Evolutionary conservation across 305 asterid species (phyloP), one percentile per base, ranked within the genome.

Genomic region (Rubia tinctorum): DNA sequence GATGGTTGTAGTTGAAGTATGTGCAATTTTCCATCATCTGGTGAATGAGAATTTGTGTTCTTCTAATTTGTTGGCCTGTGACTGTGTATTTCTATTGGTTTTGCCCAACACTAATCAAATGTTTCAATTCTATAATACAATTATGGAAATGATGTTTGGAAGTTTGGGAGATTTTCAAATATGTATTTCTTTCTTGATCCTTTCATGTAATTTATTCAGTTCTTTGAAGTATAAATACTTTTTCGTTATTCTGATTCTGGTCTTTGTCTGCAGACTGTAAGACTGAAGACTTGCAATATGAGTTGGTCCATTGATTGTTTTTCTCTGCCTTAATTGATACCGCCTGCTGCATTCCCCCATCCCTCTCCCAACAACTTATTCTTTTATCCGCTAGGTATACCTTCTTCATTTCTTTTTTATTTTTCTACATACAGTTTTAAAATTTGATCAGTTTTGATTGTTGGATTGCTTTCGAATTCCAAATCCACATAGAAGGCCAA

Each of bases 191-290:
- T 27, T 62, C 40, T 62, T 11, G 17, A 9, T 62, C 25, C 45
- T 20, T 63, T 63, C 20, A 34, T 63, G 9, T 37, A 42, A 7
- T 30, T 62, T 39, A 62, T 14, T 61, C 27, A 64, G 45, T 23
- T 34, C n/a, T 27, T 44, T 20, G 39, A 44, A 2, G 55, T 49
- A 15, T 11, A 37, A 44, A 56, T 23, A 22, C 1, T 49, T 1
- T 15, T 15, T 5, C 3, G 6, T 25, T 25, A 25, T 62, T 62
- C 20, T 39, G 14, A 37, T 39, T 39, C 13, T 23, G 27, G 65
- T 70, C 44, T 47, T 53, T 9, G 49, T 20, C 27, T 79, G 77
- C 77, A 79, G 77, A 76, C 40, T 6, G 75, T 71, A 39, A 77
- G 75, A 51, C 58, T 78, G 70, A 74, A 58, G 22, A 62, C 65